phyloP scores from a whole-genome alignment of 2,329 filamentous ascomycete genomes.

The Apiospora kogelbergensis region DNA sequence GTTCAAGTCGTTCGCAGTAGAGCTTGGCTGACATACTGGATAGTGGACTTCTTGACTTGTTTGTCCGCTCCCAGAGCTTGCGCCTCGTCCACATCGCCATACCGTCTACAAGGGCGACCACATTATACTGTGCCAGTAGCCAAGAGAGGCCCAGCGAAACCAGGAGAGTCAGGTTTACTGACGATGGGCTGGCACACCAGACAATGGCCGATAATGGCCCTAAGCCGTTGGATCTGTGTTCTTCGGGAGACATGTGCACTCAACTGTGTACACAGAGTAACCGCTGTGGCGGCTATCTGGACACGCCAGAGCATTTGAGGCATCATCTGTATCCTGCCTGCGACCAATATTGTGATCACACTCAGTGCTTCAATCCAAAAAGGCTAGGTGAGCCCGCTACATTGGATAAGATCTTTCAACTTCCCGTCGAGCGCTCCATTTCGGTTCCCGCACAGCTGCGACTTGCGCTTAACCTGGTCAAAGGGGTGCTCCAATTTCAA shows the following conservation, averaged over 20 bases:
- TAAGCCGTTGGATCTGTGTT: constrained; percentile 6
- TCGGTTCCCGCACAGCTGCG: constrained; percentile 16
- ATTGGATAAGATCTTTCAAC: constrained; percentile 20
- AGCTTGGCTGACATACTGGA: not conserved
- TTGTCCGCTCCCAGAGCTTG: constrained; percentile 14
- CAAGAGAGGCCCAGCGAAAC: not conserved
- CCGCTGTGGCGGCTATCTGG: constrained; percentile 11
- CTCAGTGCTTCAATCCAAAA: constrained; percentile 11
- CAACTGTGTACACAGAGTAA: constrained; percentile 11
- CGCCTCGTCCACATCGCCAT: constrained; percentile 10
- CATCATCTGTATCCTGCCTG: constrained; percentile 15
- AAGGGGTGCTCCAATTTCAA: constrained; percentile 18
- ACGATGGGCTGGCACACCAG: not conserved
- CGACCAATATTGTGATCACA: constrained; percentile 9
- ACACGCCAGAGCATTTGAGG: constrained; percentile 12
- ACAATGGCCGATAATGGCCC: not conserved
- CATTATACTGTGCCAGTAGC: not conserved
- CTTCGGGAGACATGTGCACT: constrained; percentile 9
- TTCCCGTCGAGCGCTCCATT: constrained; percentile 18
- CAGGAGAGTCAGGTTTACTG: constrained; percentile 10
- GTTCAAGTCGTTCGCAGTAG: too few relatives aligned
- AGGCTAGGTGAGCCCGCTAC: constrained; percentile 10
- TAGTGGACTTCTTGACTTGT: constrained; percentile 12
- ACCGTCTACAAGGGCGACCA: not conserved
- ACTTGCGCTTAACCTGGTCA: constrained; percentile 14